Percentiles rank a stretch among this genome's conserved stretches.
Evolutionary conservation across 768 basidiomycete genomes (phyloP).

Genomic region (Udeniomyces megalosporus): DNA sequence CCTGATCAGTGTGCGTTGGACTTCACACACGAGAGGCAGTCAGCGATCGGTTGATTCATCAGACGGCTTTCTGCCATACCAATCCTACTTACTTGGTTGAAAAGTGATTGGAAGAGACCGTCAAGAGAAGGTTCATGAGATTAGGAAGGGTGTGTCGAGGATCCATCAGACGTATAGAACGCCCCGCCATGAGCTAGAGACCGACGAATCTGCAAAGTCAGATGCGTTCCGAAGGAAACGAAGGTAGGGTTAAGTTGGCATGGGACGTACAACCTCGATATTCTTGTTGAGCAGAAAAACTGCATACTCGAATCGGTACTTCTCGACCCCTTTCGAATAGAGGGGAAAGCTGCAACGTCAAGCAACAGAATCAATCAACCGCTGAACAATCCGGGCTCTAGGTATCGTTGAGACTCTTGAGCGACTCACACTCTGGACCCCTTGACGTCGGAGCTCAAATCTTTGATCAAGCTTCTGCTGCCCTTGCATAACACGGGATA

Average conservation of each 20-base stretch:
- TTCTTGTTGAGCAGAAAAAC: slow-evolving; percentile 94
- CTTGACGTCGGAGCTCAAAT: slow-evolving; percentile 86
- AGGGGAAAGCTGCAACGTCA: slow-evolving; percentile 61
- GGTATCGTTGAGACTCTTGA: too few relatives aligned
- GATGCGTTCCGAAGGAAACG: neutral
- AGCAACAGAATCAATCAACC: neutral
- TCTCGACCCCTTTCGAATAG: slow-evolving; percentile 85
- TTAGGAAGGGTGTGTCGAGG: slow-evolving; percentile 93
- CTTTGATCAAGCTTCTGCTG: slow-evolving; percentile 76
- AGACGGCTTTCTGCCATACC: neutral
- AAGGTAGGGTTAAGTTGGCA: neutral
- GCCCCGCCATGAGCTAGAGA: slow-evolving; percentile 69
- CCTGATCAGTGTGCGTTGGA: too few relatives aligned
- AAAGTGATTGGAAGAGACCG: slow-evolving; percentile 38
- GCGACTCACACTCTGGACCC: slow-evolving; percentile 73
- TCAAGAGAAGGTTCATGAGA: slow-evolving; percentile 80
- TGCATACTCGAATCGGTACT: slow-evolving; percentile 92
- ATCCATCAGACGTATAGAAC: slow-evolving; percentile 75
- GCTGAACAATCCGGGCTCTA: neutral
- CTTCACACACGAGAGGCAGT: neutral
- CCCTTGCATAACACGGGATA: slow-evolving; percentile 86
- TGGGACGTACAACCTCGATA: slow-evolving; percentile 78
- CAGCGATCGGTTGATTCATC: neutral
- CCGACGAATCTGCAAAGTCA: neutral
- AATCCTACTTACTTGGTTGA: neutral